These are phyloP conservation scores for Lachnellula willkommii DNA, from an alignment of 2,329 filamentous ascomycete species.

Conservation along the genomic window DNA sequence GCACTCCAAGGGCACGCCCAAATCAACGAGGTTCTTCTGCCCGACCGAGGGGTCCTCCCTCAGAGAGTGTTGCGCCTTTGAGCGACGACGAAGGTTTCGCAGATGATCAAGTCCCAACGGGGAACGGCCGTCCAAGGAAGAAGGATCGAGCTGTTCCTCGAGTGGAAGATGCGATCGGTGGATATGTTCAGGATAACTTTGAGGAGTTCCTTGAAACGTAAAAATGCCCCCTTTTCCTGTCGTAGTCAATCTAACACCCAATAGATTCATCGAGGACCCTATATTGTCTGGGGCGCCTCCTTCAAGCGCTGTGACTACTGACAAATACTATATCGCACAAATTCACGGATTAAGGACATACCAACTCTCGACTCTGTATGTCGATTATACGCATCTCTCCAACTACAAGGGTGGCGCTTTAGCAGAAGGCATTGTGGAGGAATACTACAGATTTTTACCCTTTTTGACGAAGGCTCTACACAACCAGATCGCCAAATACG, in stretches of 20 bases:
- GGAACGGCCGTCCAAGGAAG: slow-evolving; percentile 39
- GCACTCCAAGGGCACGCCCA: slow-evolving; percentile 23
- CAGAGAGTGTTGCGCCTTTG: slow-evolving; percentile 54
- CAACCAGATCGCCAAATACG: slow-evolving; percentile 89
- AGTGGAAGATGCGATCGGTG: slow-evolving; percentile 71
- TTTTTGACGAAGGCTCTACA: slow-evolving; percentile 86
- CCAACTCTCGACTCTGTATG: slow-evolving; percentile 76
- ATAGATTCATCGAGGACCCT: slow-evolving; percentile 62
- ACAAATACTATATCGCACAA: slow-evolving; percentile 81
- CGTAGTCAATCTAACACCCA: slow-evolving; percentile 13
- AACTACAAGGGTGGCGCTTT: slow-evolving; percentile 73
- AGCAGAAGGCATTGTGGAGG: slow-evolving; percentile 77
- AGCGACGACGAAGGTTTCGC: slow-evolving; percentile 61
- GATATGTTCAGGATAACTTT: slow-evolving; percentile 70
- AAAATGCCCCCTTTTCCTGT: slow-evolving; percentile 24
- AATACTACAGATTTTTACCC: slow-evolving; percentile 93
- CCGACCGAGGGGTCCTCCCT: slow-evolving; percentile 45
- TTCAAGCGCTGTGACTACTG: slow-evolving; percentile 66
- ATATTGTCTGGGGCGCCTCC: slow-evolving; percentile 56
- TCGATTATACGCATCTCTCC: slow-evolving; percentile 80
- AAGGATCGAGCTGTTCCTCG: slow-evolving; percentile 53
- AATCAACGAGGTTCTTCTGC: slow-evolving; percentile 28
- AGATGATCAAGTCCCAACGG: slow-evolving; percentile 58
- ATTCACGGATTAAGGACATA: slow-evolving; percentile 71
- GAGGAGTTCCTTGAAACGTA: slow-evolving; percentile 75